Conservation (phyloP, 139 green algal species). For the Chlamydomonas sphaeroides region DNA sequence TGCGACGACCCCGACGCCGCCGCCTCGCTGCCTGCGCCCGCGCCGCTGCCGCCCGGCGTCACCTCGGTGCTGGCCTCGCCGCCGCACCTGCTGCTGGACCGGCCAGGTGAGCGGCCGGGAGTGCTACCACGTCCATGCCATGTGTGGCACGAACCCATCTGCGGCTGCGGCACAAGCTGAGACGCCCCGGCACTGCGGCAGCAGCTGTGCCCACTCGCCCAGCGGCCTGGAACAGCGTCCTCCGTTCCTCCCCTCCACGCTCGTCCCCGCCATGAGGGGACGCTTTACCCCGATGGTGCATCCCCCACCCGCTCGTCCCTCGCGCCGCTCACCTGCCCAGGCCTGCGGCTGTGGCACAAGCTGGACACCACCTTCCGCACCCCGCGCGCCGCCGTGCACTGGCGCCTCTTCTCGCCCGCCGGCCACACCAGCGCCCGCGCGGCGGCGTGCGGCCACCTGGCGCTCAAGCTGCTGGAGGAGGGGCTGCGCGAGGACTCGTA, state of each 20-base stretch:
- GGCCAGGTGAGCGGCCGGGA: slow-evolving; percentile 58
- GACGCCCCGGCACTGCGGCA: too few species aligned
- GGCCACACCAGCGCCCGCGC: slow-evolving; percentile 38
- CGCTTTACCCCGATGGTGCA: too few species aligned
- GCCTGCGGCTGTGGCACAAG: slow-evolving; percentile 88
- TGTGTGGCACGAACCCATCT: too few species aligned
- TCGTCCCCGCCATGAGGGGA: too few species aligned
- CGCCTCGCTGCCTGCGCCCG: not conserved
- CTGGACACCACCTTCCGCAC: slow-evolving; percentile 76
- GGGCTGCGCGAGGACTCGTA: slow-evolving; percentile 89
- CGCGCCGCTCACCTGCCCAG: slow-evolving; percentile 20
- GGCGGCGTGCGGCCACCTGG: slow-evolving; percentile 70
- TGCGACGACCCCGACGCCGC: slow-evolving; percentile 15
- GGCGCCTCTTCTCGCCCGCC: slow-evolving; percentile 66
- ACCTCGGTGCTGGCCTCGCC: slow-evolving; percentile 55
- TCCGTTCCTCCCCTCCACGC: not conserved
- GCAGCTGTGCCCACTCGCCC: too few species aligned
- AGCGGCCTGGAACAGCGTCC: too few species aligned
- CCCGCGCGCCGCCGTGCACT: slow-evolving; percentile 72
- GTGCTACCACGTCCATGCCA: too few species aligned
- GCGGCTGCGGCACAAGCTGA: too few species aligned
- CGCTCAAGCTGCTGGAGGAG: slow-evolving; percentile 88
- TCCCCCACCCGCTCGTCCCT: too few species aligned
- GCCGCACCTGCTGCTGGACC: slow-evolving; percentile 72
- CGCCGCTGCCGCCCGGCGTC: slow-evolving; percentile 1